Conservation (phyloP, 73 alveolate genomes). For the Paraurostyla sp. region DNA sequence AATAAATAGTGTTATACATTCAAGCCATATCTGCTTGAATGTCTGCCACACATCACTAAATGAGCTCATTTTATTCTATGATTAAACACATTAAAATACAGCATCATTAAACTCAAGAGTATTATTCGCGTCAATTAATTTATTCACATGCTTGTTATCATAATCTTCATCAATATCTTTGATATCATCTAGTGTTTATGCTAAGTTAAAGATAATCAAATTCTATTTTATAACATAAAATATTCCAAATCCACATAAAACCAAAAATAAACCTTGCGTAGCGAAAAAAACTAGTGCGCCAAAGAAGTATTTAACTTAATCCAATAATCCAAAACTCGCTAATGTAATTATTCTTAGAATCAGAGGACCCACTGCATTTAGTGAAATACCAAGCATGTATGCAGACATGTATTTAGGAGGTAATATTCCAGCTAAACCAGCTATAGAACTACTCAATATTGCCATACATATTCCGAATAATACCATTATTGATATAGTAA, state of each 20-base stretch:
- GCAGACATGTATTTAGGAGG: conserved; percentile 57
- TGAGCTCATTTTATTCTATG: conserved; percentile 22
- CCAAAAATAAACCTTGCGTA: background rate
- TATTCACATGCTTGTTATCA: conserved; percentile 23
- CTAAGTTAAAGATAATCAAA: conserved; percentile 43
- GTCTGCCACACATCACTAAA: conserved; percentile 39
- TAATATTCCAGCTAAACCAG: conserved; percentile 57
- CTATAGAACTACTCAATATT: conserved; percentile 26
- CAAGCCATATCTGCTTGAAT: conserved; percentile 54
- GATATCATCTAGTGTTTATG: conserved; percentile 27
- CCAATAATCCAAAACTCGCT: conserved; percentile 33
- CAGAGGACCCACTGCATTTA: conserved; percentile 39
- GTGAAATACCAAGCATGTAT: conserved; percentile 47
- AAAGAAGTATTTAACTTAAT: conserved; percentile 37
- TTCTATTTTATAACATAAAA: conserved; percentile 33
- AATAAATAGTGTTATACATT: background rate
- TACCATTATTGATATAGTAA: conserved; percentile 19
- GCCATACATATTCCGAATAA: conserved; percentile 48
- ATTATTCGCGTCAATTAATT: conserved; percentile 47
- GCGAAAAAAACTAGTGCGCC: conserved; percentile 51
- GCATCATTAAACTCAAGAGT: conserved; percentile 46
- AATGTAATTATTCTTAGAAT: conserved; percentile 41
- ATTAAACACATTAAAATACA: conserved; percentile 36
- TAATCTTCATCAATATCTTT: conserved; percentile 34
- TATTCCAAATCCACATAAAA: conserved; percentile 35